phyloP scores from a whole-genome alignment of 148 eudicot genomes.

The Bassia scoparia region DNA sequence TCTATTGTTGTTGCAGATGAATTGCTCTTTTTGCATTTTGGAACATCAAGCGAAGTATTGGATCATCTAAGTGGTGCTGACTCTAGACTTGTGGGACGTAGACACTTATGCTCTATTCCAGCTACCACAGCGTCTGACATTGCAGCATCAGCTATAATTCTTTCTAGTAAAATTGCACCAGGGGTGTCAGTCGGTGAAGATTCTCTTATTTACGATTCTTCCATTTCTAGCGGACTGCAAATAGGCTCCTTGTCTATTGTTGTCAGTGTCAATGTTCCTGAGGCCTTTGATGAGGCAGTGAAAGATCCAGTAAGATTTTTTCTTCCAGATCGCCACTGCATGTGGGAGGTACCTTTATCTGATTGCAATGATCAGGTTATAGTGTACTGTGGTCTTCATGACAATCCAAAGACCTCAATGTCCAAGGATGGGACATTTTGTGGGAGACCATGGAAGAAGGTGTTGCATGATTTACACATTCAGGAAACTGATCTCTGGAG shows the following conservation, averaged over 20 bases:
- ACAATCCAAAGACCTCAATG: slow-evolving; percentile 77
- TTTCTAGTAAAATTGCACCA: slow-evolving; percentile 76
- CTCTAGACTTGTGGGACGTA: slow-evolving; percentile 73
- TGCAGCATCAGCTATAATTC: slow-evolving; percentile 82
- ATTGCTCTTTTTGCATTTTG: slow-evolving; percentile 83
- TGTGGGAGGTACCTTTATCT: slow-evolving; percentile 96
- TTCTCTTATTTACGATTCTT: slow-evolving; percentile 86
- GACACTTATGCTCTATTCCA: slow-evolving; percentile 93
- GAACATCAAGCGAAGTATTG: slow-evolving; percentile 95
- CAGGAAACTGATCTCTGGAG: slow-evolving; percentile 75
- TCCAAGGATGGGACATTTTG: slow-evolving; percentile 80
- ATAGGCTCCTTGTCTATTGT: slow-evolving; percentile 86
- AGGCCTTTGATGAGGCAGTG: slow-evolving; percentile 18
- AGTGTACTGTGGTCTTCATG: slow-evolving; percentile 95
- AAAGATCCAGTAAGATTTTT: slow-evolving; percentile 50
- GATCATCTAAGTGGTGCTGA: slow-evolving; percentile 77
- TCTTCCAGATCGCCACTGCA: slow-evolving; percentile 98
- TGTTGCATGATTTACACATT: slow-evolving; percentile 64
- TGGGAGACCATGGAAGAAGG: slow-evolving; percentile 92
- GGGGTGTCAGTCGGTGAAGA: slow-evolving; percentile 93
- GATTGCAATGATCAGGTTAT: slow-evolving; percentile 62
- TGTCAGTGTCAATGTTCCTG: slow-evolving; percentile 70
- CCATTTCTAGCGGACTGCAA: slow-evolving; percentile 69
- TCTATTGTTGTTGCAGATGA: slow-evolving; percentile 53
- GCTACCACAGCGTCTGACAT: slow-evolving; percentile 91